Conservation (phyloP, 495 filamentous ascomycete genomes). For the Penicillium maclennaniae region DNA sequence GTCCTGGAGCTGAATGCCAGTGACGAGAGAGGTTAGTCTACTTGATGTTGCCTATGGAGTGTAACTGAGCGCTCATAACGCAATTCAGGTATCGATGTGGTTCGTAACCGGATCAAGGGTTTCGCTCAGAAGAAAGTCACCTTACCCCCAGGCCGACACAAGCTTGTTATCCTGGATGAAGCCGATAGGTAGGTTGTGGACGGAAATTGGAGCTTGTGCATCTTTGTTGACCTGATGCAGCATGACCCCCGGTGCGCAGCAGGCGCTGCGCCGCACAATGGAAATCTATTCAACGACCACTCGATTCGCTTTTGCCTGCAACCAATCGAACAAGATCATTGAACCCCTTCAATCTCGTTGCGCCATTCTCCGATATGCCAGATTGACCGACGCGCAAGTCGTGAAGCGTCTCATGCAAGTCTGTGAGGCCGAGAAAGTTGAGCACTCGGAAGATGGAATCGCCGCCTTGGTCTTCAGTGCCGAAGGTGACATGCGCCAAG, state of each 20-base stretch:
- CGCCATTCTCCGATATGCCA: conserved; percentile 90
- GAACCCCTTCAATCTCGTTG: conserved; percentile 95
- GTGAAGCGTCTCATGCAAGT: conserved; percentile 88
- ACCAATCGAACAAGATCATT: conserved; percentile 99
- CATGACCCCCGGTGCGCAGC: conserved; percentile 96
- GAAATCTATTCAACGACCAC: conserved; percentile 98
- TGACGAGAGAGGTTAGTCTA: conserved; percentile 78
- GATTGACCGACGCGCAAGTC: conserved; percentile 88
- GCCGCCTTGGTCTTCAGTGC: conserved; percentile 95
- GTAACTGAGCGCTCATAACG: conserved; percentile 7
- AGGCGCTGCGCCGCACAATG: conserved; percentile 94
- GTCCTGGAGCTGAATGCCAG: conserved; percentile 94
- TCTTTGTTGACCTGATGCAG: conserved; percentile 25
- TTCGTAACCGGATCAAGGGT: conserved; percentile 96
- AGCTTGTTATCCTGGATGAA: conserved; percentile 96
- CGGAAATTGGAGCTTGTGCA: neutral
- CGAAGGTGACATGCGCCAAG: conserved; percentile 98
- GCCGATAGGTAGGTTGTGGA: conserved; percentile 65
- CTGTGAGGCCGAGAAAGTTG: conserved; percentile 78
- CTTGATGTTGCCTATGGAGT: neutral
- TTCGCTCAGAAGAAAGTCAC: conserved; percentile 99
- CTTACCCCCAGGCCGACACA: conserved; percentile 83
- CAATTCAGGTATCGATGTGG: conserved; percentile 80
- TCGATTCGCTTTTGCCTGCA: conserved; percentile 97
- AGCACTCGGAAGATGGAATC: conserved; percentile 89